Evolutionary conservation across 495 filamentous ascomycete species (phyloP), one percentile per base, ranked within the genome.

Genomic region (Penicillium riverlandense): DNA sequence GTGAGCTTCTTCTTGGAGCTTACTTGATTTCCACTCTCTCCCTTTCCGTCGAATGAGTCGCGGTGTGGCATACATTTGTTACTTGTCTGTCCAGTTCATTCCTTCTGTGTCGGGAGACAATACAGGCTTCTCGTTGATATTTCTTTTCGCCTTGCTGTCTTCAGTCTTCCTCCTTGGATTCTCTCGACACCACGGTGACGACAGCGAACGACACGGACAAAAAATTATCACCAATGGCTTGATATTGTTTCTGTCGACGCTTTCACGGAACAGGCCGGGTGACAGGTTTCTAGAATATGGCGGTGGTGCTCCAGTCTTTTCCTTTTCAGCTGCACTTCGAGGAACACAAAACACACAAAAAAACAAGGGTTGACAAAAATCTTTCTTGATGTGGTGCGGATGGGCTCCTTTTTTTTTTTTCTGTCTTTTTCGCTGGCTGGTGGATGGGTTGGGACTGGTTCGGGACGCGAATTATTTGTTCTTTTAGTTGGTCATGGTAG

Each of bases 81-180:
- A 22, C 30, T 46, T 29, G 33, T 47, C 44, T 30, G 45, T 44
- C 49, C 47, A 54, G 41, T 57, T 42, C 38, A 45, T 48, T 54
- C 47, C 32, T 38, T 50, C 45, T 43, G 39, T 29, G 30, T 32
- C n/a, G 36, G 15, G 16, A 36, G n/a, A 27, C 10, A 34, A 34
- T 1, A 7, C 32, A 12, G 32, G 9, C 32, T 34, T 34, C 10
- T 9, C 32, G 22, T 22, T 22, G 22, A 2, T 22, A 22, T 22
- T 34, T 10, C 32, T 34, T 34, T 12, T 34, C 32, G 9, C 32
- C 7, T 34, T 34, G 3, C 10, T 8, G 22, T 22, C 22, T 22
- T 22, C 22, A 22, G 22, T 22, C 22, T 22, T 22, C 22, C 22
- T 22, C 22, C 22, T 3, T 6, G 22, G 22, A 4, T 22, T 22